A percentile compares a stretch with the other conserved stretches of the same genome.
These are phyloP conservation scores for Leptomonas pyrrhocoris DNA, from an alignment of 208 protist genomes.

Conservation along the genomic window DNA sequence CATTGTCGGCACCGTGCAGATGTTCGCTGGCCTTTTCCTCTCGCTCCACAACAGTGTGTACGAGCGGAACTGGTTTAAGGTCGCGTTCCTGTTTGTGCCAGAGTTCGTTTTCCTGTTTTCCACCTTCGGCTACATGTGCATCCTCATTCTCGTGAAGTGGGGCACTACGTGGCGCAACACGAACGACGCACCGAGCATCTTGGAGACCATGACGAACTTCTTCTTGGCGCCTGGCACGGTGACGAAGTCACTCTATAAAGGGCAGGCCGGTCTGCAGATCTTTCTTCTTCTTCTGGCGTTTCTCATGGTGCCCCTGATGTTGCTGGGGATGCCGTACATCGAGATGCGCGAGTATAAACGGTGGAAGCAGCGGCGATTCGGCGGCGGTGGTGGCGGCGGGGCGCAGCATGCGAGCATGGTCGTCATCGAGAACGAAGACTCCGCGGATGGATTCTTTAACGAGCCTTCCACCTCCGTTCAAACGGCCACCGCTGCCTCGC, in stretches of 20 bases:
- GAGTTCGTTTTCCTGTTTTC: constrained; percentile 96
- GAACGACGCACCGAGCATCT: constrained; percentile 79
- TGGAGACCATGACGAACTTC: constrained; percentile 94
- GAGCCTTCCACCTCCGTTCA: constrained; percentile 20
- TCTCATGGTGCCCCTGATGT: constrained; percentile 81
- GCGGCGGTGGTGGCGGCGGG: not conserved
- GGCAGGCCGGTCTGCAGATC: constrained; percentile 85
- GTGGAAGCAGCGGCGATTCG: constrained; percentile 25
- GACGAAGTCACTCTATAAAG: constrained; percentile 70
- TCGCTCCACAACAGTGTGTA: constrained; percentile 91
- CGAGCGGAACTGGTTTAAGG: constrained; percentile 79
- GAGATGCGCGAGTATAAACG: constrained; percentile 61
- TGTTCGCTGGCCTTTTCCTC: constrained; percentile 96
- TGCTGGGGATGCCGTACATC: constrained; percentile 85
- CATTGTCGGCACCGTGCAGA: constrained; percentile 96
- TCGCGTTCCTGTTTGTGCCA: constrained; percentile 95
- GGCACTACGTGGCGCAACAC: constrained; percentile 86
- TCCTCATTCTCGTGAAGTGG: constrained; percentile 99
- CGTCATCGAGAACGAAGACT: constrained; percentile 21
- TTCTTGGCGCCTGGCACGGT: constrained; percentile 89
- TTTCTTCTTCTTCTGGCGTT: constrained; percentile 78
- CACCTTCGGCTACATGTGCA: constrained; percentile 97
- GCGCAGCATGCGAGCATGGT: constrained; percentile 12
- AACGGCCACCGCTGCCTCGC: not conserved
- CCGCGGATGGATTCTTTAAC: constrained; percentile 25